phyloP scores from a whole-genome alignment of 2,329 filamentous ascomycete species.

The Sporothrix mexicana region DNA sequence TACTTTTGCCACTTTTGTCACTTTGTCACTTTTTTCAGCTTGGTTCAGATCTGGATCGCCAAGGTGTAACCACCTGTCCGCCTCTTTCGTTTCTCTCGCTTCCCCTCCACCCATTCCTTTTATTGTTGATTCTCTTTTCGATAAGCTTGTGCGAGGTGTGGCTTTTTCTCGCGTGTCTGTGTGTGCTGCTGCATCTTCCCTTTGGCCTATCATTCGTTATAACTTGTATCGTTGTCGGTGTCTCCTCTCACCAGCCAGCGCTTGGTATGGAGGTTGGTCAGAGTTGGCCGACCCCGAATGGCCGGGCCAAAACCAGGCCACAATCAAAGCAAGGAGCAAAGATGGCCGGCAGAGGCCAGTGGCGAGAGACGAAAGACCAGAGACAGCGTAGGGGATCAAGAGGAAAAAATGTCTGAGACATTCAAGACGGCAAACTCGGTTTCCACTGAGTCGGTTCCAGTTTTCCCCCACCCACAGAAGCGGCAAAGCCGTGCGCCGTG shows the following conservation, averaged over 20 bases:
- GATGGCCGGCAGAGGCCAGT: not conserved
- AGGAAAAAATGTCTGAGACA: conserved; percentile 9
- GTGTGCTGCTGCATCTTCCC: not conserved
- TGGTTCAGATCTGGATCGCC: conserved; percentile 24
- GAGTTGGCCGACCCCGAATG: not conserved
- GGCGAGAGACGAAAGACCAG: not conserved
- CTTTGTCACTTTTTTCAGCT: conserved; percentile 3
- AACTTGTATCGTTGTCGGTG: too few relatives aligned
- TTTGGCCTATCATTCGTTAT: not conserved
- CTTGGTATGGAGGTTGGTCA: conserved; percentile 13
- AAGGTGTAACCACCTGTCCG: not conserved
- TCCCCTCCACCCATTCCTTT: not conserved
- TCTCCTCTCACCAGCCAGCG: conserved; percentile 2
- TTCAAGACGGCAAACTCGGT: not conserved
- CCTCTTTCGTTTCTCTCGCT: not conserved
- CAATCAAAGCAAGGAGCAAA: not conserved
- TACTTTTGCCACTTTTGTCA: not conserved
- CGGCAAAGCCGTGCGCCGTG: not conserved
- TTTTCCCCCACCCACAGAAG: conserved; percentile 6
- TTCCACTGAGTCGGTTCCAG: not conserved
- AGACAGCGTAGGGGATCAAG: not conserved
- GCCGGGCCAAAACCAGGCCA: not conserved
- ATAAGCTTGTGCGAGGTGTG: conserved; percentile 21
- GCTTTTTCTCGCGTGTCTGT: conserved; percentile 17
- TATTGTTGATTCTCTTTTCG: not conserved